Base-by-base conservation (phyloP, 352 stramenopile species). In the Phytophthora palmivora region DNA sequence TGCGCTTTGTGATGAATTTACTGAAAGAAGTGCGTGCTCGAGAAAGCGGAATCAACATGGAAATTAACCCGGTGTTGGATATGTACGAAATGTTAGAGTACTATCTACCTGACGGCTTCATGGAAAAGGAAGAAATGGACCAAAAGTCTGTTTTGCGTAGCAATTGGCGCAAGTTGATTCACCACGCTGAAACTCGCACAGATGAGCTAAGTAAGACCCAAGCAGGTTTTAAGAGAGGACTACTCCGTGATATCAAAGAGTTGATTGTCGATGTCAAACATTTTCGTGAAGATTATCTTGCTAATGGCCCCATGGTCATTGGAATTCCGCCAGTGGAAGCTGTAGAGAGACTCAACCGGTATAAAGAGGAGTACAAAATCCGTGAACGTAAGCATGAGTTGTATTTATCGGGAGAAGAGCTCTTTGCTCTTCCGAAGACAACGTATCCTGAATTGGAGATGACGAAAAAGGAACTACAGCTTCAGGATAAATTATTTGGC, bases 81-180 rank as follows among this genome's bases (percentile, higher is more conserved):
- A 99, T 99, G 97, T 99, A 99, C 81, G 91, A 95, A 51, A 98
- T 99, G 94, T 84, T 99, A 16, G 92, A 98, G 67, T 95, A 94
- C 36, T 98, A 97, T 56, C 41, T 98, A 1, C 90, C 94, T 3
- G 85, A 96, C 22, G 94, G 92, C 3, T 99, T 99, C 70, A 99
- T 99, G 96, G 96, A 99, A 58, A 99, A 99, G 65, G 95, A 99
- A 63, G 97, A 99, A 67, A 99, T 99, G 78, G 97, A 99, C 56
- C 97, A 99, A 65, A 99, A 99, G 76, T 99, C 94, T 14, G 96
- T 99, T 14, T 74, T 99, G 6, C 90, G 92, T 22, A 96, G 90
- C 52, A 98, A 97, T 56, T 99, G 97, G 97, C 97, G 98, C 42
- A 98, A 98, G 58, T 76, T 99, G 15, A 97, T 99, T 28, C 86